These are phyloP conservation scores for Amylostereum areolatum DNA, from an alignment of 1,284 basidiomycete genomes.

Conservation along the genomic window DNA sequence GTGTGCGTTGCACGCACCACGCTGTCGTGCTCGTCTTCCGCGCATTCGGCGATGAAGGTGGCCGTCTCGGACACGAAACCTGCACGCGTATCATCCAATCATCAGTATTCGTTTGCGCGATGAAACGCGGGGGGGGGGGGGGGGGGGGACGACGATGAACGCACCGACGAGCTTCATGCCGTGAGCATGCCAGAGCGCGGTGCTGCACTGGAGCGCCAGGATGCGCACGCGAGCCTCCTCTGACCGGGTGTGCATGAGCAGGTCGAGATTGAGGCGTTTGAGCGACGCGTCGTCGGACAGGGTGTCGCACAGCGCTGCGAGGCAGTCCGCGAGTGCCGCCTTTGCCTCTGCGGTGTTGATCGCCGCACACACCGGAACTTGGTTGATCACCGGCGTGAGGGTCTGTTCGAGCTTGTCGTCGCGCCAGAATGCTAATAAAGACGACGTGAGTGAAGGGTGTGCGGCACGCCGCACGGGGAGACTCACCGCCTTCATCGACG, in stretches of 20 bases:
- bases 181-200: slow-evolving; percentile 75
- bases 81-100: slow-evolving; percentile 16
- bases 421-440: slow-evolving; percentile 75
- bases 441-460: background rate
- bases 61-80: slow-evolving; percentile 72
- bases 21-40: slow-evolving; percentile 77
- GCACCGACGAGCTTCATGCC: slow-evolving; percentile 67
- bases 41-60: slow-evolving; percentile 78
- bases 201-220: slow-evolving; percentile 65
- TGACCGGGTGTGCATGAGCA: slow-evolving; percentile 86
- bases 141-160: slow-evolving; percentile 20
- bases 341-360: slow-evolving; percentile 33
- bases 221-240: slow-evolving; percentile 66
- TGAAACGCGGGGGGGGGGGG: too few species aligned
- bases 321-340: slow-evolving; percentile 37
- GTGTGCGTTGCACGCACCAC: slow-evolving; percentile 63
- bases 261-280: slow-evolving; percentile 75
- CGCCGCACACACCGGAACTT: slow-evolving; percentile 50
- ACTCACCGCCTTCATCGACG: slow-evolving; percentile 77
- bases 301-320: slow-evolving; percentile 50
- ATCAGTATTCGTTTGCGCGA: too few species aligned
- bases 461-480: too few species aligned
- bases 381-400: slow-evolving; percentile 52
- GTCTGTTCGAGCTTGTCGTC: slow-evolving; percentile 71
- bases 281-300: slow-evolving; percentile 59